Conservation (phyloP, 2,329 filamentous ascomycete genomes). For the Coniochaeta hoffmannii region DNA sequence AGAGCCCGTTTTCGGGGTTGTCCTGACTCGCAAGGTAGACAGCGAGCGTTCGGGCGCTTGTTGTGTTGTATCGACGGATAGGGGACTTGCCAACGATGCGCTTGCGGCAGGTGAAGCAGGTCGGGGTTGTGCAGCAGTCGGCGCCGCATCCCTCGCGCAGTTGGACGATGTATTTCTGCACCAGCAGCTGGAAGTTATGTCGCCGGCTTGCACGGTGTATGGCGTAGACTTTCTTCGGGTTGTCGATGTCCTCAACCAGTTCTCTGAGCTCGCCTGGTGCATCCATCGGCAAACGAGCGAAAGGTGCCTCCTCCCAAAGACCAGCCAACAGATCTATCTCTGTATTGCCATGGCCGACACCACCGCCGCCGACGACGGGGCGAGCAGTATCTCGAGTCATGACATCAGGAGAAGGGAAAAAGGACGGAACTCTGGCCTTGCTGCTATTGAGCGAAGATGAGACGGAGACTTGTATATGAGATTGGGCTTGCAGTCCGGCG, state of each 20-base stretch:
- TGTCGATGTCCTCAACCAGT: constrained; percentile 50
- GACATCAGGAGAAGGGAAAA: constrained; percentile 22
- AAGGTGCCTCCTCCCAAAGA: constrained; percentile 55
- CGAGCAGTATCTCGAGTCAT: constrained; percentile 41
- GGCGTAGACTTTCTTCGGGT: constrained; percentile 53
- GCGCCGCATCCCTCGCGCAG: constrained; percentile 74
- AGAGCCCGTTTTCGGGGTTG: constrained; percentile 64
- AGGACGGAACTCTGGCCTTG: neutral
- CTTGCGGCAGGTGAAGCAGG: constrained; percentile 73
- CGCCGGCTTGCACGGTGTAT: constrained; percentile 54
- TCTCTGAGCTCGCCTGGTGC: constrained; percentile 51
- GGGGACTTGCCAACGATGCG: constrained; percentile 59
- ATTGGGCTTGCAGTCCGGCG: no score
- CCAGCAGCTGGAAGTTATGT: constrained; percentile 57
- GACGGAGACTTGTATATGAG: neutral
- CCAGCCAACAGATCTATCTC: constrained; percentile 46
- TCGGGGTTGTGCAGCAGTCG: constrained; percentile 61
- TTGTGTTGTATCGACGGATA: constrained; percentile 69
- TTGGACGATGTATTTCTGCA: constrained; percentile 71
- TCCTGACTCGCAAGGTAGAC: constrained; percentile 75
- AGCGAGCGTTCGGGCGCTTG: constrained; percentile 75
- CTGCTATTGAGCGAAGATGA: neutral
- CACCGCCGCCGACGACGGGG: constrained; percentile 22
- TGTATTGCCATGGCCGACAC: constrained; percentile 18
- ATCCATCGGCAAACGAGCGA: constrained; percentile 51